Base-by-base conservation (phyloP, 257 asterid species). In the Ocimum tenuiflorum region DNA sequence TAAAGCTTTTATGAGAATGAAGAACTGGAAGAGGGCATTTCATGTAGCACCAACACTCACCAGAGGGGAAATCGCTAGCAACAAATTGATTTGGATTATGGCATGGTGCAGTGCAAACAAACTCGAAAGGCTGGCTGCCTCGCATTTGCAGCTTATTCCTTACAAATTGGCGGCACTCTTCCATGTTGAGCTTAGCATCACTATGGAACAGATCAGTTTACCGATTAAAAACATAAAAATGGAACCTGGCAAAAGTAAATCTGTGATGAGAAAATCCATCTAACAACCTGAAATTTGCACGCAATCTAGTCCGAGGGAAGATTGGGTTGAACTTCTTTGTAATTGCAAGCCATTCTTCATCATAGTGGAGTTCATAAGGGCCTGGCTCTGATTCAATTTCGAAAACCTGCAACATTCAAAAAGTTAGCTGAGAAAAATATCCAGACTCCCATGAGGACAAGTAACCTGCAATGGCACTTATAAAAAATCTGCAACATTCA, bases 291-390 rank as follows among this genome's bases (percentile, higher is more conserved):
- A 78, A 86, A 74, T 80, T 75, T 23, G 77, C 78, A 15, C 77
- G 82, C 70, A 22, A 71, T 68, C 68, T 79, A 63, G 87, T 77
- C 60, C 84, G 73, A 50, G 99, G 99, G 52, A 92, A 81, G 63
- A 80, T 67, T 47, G 87, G 74, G 67, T 84, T 89, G 63, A 82
- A 89, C 81, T 79, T 86, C 82, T 73, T 84, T 15, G 97, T 92
- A 68, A 89, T 84, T 15, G 97, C 90, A 71, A 92, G 88, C 99
- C 99, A 92, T 75, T 92, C 99, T 80, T 92, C 99, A 75, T 92
- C 99, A 71, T 82, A 88, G 45, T 86, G 95, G 69, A 92, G 79
- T 75, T 86, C 88, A 63, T 78, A 70, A 4, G 96, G 99, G 63
- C 97, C 97, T 33, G 89, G 43, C 42, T 71, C 90, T 8, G 96